These are phyloP conservation scores for Sporothrix brasiliensis DNA, from an alignment of 2,329 filamentous ascomycete genomes.

Conservation along the genomic window DNA sequence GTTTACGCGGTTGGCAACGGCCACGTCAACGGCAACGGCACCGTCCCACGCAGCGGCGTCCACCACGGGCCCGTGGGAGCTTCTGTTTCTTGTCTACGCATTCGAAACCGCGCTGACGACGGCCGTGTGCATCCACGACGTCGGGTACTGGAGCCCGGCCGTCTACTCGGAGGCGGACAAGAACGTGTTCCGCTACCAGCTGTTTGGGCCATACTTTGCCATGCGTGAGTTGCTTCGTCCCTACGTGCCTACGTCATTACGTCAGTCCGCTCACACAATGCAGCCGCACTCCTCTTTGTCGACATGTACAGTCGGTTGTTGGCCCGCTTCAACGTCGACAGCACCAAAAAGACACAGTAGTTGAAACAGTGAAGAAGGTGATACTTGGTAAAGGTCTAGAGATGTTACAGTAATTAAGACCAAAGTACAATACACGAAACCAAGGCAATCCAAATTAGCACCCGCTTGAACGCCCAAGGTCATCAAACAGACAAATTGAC, in stretches of 20 bases:
- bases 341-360: conserved; percentile 50
- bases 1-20: conserved; percentile 40
- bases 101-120: conserved; percentile 57
- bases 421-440: neutral
- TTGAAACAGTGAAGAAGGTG: neutral
- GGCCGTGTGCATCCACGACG: conserved; percentile 55
- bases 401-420: neutral
- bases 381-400: neutral
- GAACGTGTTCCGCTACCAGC: conserved; percentile 50
- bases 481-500: neutral
- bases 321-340: conserved; percentile 46
- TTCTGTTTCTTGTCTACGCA: conserved; percentile 56
- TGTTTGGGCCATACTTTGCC: conserved; percentile 56
- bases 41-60: conserved; percentile 30
- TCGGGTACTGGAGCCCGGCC: conserved; percentile 52
- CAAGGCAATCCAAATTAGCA: neutral
- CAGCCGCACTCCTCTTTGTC: conserved; percentile 54
- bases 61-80: conserved; percentile 50
- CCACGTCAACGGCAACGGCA: neutral
- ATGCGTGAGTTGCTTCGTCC: conserved; percentile 51
- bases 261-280: neutral
- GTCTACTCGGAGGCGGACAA: conserved; percentile 52
- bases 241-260: no score
- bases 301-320: conserved; percentile 61
- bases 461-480: conserved; percentile 16